These are phyloP conservation scores for Xylariaceae sp. DNA, from an alignment of 2,329 filamentous ascomycete genomes.

Conservation along the genomic window DNA sequence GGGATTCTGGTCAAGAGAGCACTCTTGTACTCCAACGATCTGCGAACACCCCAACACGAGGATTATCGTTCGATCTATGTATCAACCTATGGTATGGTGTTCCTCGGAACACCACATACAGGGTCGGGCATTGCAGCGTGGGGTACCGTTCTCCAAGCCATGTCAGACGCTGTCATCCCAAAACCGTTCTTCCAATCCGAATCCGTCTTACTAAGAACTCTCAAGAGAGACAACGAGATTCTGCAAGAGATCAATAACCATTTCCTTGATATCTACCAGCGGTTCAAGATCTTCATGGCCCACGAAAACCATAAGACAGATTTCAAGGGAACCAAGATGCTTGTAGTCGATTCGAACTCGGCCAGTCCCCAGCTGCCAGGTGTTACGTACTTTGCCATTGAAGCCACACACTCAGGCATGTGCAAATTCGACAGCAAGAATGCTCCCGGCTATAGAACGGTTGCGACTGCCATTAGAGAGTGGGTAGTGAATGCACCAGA, in stretches of 20 bases:
- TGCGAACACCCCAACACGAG: constrained; percentile 64
- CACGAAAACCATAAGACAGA: constrained; percentile 77
- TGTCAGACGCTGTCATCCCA: constrained; percentile 69
- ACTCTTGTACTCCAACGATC: constrained; percentile 69
- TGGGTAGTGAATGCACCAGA: constrained; percentile 61
- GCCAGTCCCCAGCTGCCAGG: constrained; percentile 73
- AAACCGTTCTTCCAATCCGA: constrained; percentile 71
- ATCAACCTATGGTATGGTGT: constrained; percentile 77
- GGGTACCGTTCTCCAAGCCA: constrained; percentile 70
- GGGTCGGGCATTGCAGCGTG: constrained; percentile 72
- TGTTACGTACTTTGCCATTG: constrained; percentile 72
- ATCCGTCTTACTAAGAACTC: constrained; percentile 68
- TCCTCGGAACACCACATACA: constrained; percentile 77
- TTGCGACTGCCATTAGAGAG: constrained; percentile 55
- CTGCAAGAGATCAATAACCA: constrained; percentile 75
- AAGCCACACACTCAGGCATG: constrained; percentile 48
- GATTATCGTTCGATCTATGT: constrained; percentile 72
- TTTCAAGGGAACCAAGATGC: constrained; percentile 64
- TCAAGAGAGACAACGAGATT: constrained; percentile 77
- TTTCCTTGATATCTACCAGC: constrained; percentile 73
- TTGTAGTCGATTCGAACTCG: constrained; percentile 73
- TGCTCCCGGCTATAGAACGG: constrained; percentile 67
- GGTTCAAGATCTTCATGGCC: constrained; percentile 77
- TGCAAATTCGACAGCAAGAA: constrained; percentile 57
- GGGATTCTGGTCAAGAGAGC: constrained; percentile 75